These are phyloP conservation scores for Nitzschia inconspicua DNA, from an alignment of 108 stramenopile species.

Conservation along the genomic window DNA sequence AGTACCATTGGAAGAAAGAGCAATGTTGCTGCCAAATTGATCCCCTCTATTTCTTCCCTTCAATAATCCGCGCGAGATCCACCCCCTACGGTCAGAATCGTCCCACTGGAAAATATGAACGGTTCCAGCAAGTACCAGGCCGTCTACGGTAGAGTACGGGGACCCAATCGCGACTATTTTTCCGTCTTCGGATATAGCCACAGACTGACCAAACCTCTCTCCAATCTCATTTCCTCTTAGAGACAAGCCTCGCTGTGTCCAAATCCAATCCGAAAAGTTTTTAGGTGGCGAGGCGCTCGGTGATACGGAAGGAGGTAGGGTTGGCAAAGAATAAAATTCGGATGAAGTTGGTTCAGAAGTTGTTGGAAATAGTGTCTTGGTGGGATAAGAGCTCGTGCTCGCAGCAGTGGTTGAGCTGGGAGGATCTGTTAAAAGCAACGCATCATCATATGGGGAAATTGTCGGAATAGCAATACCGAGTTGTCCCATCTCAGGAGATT, in stretches of 20 bases:
- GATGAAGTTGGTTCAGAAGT: neutral
- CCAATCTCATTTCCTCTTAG: conserved; percentile 4
- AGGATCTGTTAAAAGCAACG: neutral
- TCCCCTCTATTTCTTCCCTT: conserved; percentile 21
- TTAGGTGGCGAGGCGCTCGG: neutral
- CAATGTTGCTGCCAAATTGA: conserved; percentile 29
- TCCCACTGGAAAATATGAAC: conserved; percentile 32
- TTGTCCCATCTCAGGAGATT: neutral
- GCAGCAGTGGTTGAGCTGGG: neutral
- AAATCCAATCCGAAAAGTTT: conserved; percentile 4
- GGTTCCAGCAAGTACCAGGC: conserved; percentile 5
- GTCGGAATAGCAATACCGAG: neutral
- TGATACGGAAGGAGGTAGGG: neutral
- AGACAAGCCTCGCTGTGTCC: neutral
- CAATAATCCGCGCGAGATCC: conserved; percentile 8
- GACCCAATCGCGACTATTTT: conserved; percentile 41
- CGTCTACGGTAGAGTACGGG: conserved; percentile 14
- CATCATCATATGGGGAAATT: too few relatives aligned
- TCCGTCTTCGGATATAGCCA: conserved; percentile 42
- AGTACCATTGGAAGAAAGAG: conserved; percentile 33
- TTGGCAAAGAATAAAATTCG: neutral
- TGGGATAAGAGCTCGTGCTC: neutral
- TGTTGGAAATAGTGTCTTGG: neutral
- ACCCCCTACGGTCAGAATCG: neutral
- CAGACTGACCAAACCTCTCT: conserved; percentile 29